Conservation (phyloP, 306 rosid genomes). For the Macrotyloma uniflorum region DNA sequence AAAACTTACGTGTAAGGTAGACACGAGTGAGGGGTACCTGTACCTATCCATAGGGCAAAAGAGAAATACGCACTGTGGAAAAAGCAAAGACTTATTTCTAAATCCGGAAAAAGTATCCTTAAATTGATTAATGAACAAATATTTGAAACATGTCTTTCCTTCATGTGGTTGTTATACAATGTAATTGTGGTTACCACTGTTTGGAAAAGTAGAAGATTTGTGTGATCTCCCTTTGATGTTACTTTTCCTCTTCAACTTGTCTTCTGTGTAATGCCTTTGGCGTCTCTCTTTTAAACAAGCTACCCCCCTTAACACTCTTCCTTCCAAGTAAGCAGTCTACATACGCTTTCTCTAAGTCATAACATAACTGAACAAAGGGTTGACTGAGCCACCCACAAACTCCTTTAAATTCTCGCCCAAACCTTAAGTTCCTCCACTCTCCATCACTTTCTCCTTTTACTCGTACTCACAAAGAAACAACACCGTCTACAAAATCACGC, state of each 20-base stretch:
- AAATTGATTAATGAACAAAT: conserved; percentile 41
- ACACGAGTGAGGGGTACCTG: conserved; percentile 44
- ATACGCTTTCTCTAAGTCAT: conserved; percentile 62
- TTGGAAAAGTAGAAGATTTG: conserved; percentile 72
- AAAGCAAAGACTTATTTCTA: conserved; percentile 47
- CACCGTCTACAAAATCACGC: conserved; percentile 32
- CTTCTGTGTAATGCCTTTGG: conserved; percentile 57
- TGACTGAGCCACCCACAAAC: conserved; percentile 76
- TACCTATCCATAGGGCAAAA: conserved; percentile 35
- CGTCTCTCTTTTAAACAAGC: conserved; percentile 50
- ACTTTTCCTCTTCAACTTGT: conserved; percentile 76
- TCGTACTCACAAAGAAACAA: conserved; percentile 38
- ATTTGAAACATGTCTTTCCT: conserved; percentile 48
- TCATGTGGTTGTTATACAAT: conserved; percentile 41
- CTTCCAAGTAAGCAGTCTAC: conserved; percentile 75
- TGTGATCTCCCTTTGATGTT: conserved; percentile 69
- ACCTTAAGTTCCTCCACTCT: conserved; percentile 50
- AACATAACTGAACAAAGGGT: conserved; percentile 46
- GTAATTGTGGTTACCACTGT: conserved; percentile 66
- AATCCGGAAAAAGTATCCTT: conserved; percentile 57
- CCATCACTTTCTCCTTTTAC: conserved; percentile 46
- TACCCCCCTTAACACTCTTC: conserved; percentile 56
- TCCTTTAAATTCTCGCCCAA: conserved; percentile 71
- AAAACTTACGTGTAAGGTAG: conserved; percentile 53
- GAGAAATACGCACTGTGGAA: conserved; percentile 43